phyloP scores from a whole-genome alignment of 2,329 filamentous ascomycete genomes.

The Pestalotiopsis sp. region DNA sequence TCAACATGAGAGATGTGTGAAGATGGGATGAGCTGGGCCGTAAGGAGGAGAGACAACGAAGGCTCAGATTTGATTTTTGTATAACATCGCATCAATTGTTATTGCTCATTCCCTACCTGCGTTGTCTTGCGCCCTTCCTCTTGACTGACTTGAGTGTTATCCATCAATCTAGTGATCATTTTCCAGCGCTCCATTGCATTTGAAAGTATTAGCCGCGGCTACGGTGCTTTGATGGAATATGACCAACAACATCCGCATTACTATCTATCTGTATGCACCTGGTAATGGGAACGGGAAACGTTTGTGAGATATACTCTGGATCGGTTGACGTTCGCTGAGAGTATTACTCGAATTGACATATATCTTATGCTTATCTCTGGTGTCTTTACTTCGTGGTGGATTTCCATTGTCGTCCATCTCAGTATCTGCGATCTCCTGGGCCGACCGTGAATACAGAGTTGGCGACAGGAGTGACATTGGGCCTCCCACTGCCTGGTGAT shows the following conservation, averaged over 20 bases:
- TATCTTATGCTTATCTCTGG: no score
- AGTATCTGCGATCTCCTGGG: no score
- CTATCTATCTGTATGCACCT: neutral
- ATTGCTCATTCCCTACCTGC: neutral
- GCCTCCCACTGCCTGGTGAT: no score
- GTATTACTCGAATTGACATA: no score
- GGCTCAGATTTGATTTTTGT: neutral
- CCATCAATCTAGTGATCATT: neutral
- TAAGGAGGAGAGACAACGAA: neutral
- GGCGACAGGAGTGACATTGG: no score
- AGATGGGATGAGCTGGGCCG: neutral
- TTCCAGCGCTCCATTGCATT: neutral
- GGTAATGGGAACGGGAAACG: neutral
- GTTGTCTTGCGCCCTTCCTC: neutral
- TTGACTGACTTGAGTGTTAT: neutral
- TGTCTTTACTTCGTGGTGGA: no score
- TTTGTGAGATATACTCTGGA: neutral
- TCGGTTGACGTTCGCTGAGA: neutral
- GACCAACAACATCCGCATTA: neutral
- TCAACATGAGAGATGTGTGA: neutral
- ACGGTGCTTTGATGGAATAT: neutral
- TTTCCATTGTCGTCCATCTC: no score
- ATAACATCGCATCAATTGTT: slow-evolving; percentile 7
- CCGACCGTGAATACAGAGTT: no score
- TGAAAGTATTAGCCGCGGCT: neutral